Evolutionary conservation across 805 yeast genomes (phyloP), one percentile per base, ranked within the genome.

Genomic region (Zygoascus bituminiphila): DNA sequence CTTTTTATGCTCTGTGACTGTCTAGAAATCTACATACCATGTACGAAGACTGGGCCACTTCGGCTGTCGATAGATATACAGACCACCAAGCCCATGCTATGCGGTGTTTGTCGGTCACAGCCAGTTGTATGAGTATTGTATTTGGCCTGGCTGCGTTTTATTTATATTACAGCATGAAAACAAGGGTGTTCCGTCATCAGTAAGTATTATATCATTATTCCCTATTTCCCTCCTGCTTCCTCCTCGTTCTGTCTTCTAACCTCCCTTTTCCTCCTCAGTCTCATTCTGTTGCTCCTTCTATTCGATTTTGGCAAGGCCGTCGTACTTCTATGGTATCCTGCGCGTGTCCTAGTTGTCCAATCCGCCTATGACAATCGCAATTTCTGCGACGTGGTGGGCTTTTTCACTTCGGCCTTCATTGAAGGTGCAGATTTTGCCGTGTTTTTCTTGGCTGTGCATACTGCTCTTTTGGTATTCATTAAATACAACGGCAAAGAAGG

Each of bases 401-500:
- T 84, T 71, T 80, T 86, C 64, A 84, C 95, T 1, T 85, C 89
- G 2, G 72, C 81, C 36, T 74, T 87, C 20, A 82, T 84, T 12
- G 94, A 86, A 64, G 95, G 95, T 19, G 88, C 89, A 1, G 97
- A 88, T 64, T 60, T 87, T 31, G 88, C 93, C 15, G 88, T 88
- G 46, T 68, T 87, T 26, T 74, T 82, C 31, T 84, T 88, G 66
- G 95, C 96, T 1, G 65, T 88, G 14, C 96, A 88, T 65, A 83
- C 91, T 8, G 86, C 79, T 23, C 60, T 88, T 39, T 67, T 87
- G 25, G 82, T 88, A 4, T 84, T 86, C 63, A 70, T 73, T 50
- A 62, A 66, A 49, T 62, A 66, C 21, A 66, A 66, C n/a, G 68
- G 65, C 48, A 61, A 74, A 12, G 91, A 84, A 64, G 94, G 91